Base-by-base conservation (phyloP, 371 early-diverging fungal species). In the Zychaea mexicana region DNA sequence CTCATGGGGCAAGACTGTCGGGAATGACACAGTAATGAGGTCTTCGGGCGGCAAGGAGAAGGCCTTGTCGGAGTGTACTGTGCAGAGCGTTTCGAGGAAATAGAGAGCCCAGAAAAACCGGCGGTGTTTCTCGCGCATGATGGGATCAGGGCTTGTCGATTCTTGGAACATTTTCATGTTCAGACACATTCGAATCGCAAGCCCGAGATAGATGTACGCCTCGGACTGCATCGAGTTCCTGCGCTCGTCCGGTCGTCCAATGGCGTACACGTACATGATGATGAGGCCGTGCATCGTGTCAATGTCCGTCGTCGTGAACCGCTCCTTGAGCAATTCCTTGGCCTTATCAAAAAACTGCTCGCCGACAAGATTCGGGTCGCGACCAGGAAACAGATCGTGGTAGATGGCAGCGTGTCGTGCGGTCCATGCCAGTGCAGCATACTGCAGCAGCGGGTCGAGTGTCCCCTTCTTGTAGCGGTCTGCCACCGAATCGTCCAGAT, bases 141-240 rank as follows among this genome's bases (percentile, higher is more conserved):
- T 31, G 22, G 64, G 57, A 61, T 62, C 57, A 38, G 54, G 21
- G n/a, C 28, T 42, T 1, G 47, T 39, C 9, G 65, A 58, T 15
- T 66, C 61, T 56, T 45, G 63, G 61, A 31, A 64, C 66, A 52
- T 80, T 68, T 33, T 67, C 46, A 79, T 62, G 47, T 79, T 78
- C 12, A 82, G 65, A 21, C 72, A 72, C 80, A 82, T 82, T 2
- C 83, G 79, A 22, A 79, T 78, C 2, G 79, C 79, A 22, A 82
- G 56, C 0, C 83, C 83, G 24, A 82, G 46, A 39, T 74, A 79
- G 24, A 79, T 76, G 30, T 82, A 82, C 7, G 83, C 79, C 49
- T 79, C 79, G 9, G 79, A 77, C 60, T 74, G 71, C 2, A 72
- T 60, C 19, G 75, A 31, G 15, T 46, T 28, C 8, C 63, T 38